Conservation (phyloP, 805 yeast genomes). For the Kodamaea laetipori region DNA sequence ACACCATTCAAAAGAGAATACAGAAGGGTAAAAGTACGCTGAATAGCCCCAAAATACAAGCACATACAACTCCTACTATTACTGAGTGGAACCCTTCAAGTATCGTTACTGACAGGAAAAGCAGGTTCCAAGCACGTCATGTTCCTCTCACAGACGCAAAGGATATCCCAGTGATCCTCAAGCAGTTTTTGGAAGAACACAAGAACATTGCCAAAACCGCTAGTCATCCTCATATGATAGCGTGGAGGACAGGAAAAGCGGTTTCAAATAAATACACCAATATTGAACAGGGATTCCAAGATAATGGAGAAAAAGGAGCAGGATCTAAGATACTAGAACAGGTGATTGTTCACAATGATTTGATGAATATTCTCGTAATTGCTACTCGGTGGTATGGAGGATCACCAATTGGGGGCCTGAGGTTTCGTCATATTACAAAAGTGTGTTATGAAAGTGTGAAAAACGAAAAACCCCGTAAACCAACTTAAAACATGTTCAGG, state of each 20-base stretch:
- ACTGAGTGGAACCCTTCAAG: slow-evolving; percentile 34
- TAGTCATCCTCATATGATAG: slow-evolving; percentile 71
- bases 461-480: neutral
- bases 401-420: slow-evolving; percentile 64
- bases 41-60: neutral
- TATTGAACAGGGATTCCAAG: slow-evolving; percentile 61
- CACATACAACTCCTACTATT: slow-evolving; percentile 9
- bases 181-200: slow-evolving; percentile 44
- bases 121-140: slow-evolving; percentile 68
- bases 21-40: neutral
- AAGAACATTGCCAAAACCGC: slow-evolving; percentile 55
- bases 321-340: slow-evolving; percentile 59
- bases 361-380: slow-evolving; percentile 60
- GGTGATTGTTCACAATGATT: slow-evolving; percentile 49
- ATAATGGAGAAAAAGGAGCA: slow-evolving; percentile 77
- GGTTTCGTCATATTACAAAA: slow-evolving; percentile 68
- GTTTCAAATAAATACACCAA: slow-evolving; percentile 19
- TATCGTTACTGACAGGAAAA: slow-evolving; percentile 50
- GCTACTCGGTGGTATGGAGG: slow-evolving; percentile 88
- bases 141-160: slow-evolving; percentile 37
- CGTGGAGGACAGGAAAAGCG: slow-evolving; percentile 55
- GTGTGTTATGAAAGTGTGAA: slow-evolving; percentile 54
- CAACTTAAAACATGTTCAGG: slow-evolving; percentile 5
- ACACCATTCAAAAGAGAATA: too few relatives aligned
- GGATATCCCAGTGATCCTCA: slow-evolving; percentile 47